Percentiles rank a stretch among this genome's conserved stretches.
These are phyloP conservation scores for Fusarium sterilihyphosum DNA, from an alignment of 2,329 filamentous ascomycete genomes.

Conservation along the genomic window DNA sequence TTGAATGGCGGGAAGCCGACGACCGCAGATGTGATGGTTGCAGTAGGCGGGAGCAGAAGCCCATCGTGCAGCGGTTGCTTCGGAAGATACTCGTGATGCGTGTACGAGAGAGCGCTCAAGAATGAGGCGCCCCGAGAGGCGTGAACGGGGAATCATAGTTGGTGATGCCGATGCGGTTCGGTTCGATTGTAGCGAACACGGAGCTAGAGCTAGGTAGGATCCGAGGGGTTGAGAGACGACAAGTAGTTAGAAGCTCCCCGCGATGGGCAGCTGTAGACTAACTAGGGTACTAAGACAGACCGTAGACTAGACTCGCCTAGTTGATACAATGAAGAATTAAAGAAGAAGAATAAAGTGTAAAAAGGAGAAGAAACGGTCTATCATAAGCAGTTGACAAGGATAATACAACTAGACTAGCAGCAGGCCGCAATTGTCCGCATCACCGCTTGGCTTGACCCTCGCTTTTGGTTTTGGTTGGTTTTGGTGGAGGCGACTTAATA, in stretches of 20 bases:
- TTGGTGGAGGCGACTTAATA: slow-evolving; percentile 47
- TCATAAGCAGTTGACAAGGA: slow-evolving; percentile 15
- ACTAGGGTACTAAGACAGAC: background rate
- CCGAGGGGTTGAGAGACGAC: slow-evolving; percentile 4
- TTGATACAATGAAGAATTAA: slow-evolving; percentile 27
- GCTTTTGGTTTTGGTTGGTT: slow-evolving; percentile 4
- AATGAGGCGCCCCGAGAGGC: slow-evolving; percentile 52
- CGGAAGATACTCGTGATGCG: slow-evolving; percentile 38
- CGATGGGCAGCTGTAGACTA: slow-evolving; percentile 33
- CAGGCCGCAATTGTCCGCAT: slow-evolving; percentile 46
- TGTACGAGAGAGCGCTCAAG: slow-evolving; percentile 49
- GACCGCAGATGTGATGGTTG: slow-evolving; percentile 46
- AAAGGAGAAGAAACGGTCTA: slow-evolving; percentile 13
- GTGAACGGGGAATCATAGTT: slow-evolving; percentile 55
- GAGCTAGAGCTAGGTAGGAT: slow-evolving; percentile 30
- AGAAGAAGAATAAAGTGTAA: slow-evolving; percentile 10
- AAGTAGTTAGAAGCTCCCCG: slow-evolving; percentile 37
- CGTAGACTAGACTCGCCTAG: background rate
- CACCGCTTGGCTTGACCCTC: slow-evolving; percentile 35
- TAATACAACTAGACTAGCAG: slow-evolving; percentile 3
- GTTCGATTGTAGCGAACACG: slow-evolving; percentile 17
- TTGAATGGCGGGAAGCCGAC: slow-evolving; percentile 44
- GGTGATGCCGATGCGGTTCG: slow-evolving; percentile 5
- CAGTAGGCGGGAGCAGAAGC: slow-evolving; percentile 42
- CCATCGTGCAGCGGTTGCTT: slow-evolving; percentile 42